A percentile compares a stretch with the other conserved stretches of the same genome.
Evolutionary conservation across 2,329 filamentous ascomycete species (phyloP).

Genomic region (Fonsecaea monophora): DNA sequence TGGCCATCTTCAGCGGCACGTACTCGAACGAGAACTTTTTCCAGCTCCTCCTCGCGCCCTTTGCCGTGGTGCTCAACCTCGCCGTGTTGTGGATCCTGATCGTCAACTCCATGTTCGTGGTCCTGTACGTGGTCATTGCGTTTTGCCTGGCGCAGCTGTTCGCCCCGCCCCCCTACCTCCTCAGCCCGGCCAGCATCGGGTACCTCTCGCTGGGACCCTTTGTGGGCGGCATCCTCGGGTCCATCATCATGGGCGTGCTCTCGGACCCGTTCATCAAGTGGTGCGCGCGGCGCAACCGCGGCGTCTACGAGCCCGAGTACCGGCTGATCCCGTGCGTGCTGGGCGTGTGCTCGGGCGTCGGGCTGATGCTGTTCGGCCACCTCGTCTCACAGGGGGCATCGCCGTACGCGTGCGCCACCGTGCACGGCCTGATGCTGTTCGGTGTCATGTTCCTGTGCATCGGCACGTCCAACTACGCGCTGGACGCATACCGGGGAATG

Average conservation of each 20-base stretch:
- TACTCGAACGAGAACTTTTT: conserved; percentile 34
- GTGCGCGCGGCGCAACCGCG: conserved; percentile 53
- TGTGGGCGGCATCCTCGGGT: conserved; percentile 28
- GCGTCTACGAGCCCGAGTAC: conserved; percentile 52
- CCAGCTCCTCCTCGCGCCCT: conserved; percentile 41
- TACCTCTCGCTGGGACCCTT: conserved; percentile 36
- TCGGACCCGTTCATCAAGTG: conserved; percentile 45
- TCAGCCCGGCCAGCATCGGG: conserved; percentile 41
- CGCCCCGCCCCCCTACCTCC: conserved; percentile 42
- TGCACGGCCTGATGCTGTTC: conserved; percentile 31
- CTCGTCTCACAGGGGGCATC: conserved; percentile 14
- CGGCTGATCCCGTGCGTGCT: conserved; percentile 49
- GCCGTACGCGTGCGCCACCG: conserved; percentile 24
- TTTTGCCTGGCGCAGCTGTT: conserved; percentile 43
- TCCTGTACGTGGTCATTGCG: conserved; percentile 41
- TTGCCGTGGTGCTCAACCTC: conserved; percentile 43
- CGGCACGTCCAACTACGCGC: conserved; percentile 58
- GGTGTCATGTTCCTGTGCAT: conserved; percentile 48
- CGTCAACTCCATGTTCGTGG: conserved; percentile 32
- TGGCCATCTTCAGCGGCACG: conserved; percentile 33
- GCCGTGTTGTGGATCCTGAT: conserved; percentile 42
- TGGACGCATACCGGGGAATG: conserved; percentile 57
- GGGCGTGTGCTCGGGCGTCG: conserved; percentile 54
- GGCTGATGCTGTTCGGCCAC: conserved; percentile 53
- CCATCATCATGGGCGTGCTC: conserved; percentile 50